Percentiles rank a stretch among this genome's conserved stretches.
Evolutionary conservation across 495 filamentous ascomycete species (phyloP).

Genomic region (Xylaria grammica): DNA sequence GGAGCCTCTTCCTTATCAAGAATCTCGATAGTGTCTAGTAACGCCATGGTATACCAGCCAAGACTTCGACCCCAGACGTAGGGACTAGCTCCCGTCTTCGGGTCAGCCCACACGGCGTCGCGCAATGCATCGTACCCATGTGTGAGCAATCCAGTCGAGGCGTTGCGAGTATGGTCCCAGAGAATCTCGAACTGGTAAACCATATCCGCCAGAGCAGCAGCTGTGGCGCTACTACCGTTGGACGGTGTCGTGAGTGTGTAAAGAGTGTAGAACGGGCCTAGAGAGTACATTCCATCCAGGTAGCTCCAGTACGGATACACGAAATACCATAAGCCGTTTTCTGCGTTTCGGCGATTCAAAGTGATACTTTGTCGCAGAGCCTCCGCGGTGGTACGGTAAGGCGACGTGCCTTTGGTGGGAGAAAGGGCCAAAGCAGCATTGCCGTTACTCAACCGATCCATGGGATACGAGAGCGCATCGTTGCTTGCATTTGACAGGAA

Average conservation of each 20-base stretch:
- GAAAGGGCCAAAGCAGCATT: constrained; percentile 42
- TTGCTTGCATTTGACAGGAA: constrained; percentile 40
- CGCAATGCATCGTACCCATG: constrained; percentile 64
- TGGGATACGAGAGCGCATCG: constrained; percentile 40
- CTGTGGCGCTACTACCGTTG: constrained; percentile 24
- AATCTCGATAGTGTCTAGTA: constrained; percentile 60
- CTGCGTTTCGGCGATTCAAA: constrained; percentile 45
- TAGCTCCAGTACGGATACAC: constrained; percentile 54
- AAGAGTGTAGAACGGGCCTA: constrained; percentile 43
- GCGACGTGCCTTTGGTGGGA: constrained; percentile 30
- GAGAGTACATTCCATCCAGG: constrained; percentile 54
- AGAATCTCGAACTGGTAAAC: constrained; percentile 57
- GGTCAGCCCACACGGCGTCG: constrained; percentile 60
- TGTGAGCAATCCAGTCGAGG: constrained; percentile 50
- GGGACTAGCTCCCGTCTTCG: constrained; percentile 58
- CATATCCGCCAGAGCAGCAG: constrained; percentile 45
- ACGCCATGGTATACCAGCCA: constrained; percentile 65
- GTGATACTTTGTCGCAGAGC: constrained; percentile 46
- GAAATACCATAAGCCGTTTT: constrained; percentile 53
- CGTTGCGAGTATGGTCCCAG: constrained; percentile 53
- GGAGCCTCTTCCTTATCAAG: constrained; percentile 36
- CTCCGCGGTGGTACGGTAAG: constrained; percentile 36
- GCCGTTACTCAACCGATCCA: constrained; percentile 48
- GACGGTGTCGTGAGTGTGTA: constrained; percentile 28
- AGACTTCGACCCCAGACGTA: constrained; percentile 63